Percentiles rank a stretch among this genome's conserved stretches.
Conservation (phyloP, 1,284 basidiomycete species). For the Wallemia mellicola region DNA sequence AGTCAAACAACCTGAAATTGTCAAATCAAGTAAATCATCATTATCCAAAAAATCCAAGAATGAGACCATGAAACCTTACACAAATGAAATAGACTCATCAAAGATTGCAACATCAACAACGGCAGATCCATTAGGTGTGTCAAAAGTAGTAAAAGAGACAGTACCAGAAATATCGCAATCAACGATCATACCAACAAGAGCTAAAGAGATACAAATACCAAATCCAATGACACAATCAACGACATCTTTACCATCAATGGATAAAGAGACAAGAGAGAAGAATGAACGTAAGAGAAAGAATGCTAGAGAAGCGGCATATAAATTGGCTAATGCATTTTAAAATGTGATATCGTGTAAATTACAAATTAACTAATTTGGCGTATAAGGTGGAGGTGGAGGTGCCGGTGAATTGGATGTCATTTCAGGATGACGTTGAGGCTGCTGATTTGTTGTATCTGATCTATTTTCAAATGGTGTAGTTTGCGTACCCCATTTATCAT, state of each 20-base stretch:
- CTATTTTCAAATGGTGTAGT: not conserved
- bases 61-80: no score
- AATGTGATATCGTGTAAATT: not conserved
- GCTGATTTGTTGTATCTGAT: not conserved
- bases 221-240: not conserved
- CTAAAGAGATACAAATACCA: not conserved
- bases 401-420: not conserved
- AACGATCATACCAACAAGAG: not conserved
- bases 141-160: not conserved
- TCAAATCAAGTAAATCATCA: no score
- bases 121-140: not conserved
- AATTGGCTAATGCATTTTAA: not conserved
- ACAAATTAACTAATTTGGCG: not conserved
- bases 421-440: not conserved
- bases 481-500: not conserved
- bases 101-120: not conserved
- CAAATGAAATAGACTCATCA: no score
- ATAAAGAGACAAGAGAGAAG: not conserved
- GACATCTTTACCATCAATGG: not conserved
- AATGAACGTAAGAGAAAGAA: not conserved
- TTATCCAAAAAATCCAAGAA: no score
- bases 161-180: no score
- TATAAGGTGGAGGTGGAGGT: not conserved
- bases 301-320: not conserved
- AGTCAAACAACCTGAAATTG: no score